Conservation (phyloP, 2,329 filamentous ascomycete genomes). For the Penicillium decumbens region DNA sequence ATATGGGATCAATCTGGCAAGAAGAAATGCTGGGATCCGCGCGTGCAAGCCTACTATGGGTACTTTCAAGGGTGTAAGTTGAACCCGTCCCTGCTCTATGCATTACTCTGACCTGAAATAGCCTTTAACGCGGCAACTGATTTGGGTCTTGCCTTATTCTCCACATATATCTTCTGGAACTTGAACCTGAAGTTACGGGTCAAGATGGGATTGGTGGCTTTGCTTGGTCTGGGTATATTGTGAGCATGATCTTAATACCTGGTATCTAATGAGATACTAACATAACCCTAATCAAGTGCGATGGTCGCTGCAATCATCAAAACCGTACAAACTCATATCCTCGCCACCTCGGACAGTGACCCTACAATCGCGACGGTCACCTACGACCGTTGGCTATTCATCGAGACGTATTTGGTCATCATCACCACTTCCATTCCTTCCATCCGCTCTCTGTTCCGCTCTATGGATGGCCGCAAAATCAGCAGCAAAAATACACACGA, state of each 20-base stretch:
- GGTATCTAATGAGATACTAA: not conserved
- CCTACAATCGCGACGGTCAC: conserved; percentile 21
- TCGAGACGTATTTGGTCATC: conserved; percentile 31
- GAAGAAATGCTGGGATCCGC: conserved; percentile 19
- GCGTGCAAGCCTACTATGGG: conserved; percentile 25
- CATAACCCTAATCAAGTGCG: conserved; percentile 14
- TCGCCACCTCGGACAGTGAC: conserved; percentile 17
- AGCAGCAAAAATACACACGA: conserved; percentile 11
- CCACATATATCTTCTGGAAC: conserved; percentile 31
- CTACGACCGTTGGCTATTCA: conserved; percentile 28
- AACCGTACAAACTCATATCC: conserved; percentile 20
- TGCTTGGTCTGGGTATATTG: conserved; percentile 32
- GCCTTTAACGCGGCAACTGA: conserved; percentile 29
- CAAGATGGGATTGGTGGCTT: conserved; percentile 27
- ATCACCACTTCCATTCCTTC: conserved; percentile 31
- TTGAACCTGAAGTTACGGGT: conserved; percentile 29
- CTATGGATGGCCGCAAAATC: conserved; percentile 1
- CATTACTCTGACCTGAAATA: not conserved
- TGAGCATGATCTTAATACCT: conserved; percentile 9
- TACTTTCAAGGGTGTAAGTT: conserved; percentile 28
- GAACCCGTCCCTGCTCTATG: not conserved
- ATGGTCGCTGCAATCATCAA: conserved; percentile 28
- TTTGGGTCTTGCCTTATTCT: conserved; percentile 30
- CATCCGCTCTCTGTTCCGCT: conserved; percentile 22
- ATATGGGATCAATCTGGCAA: conserved; percentile 21